These are phyloP conservation scores for Delphinella strobiligena DNA, from an alignment of 2,329 filamentous ascomycete species.

Conservation along the genomic window DNA sequence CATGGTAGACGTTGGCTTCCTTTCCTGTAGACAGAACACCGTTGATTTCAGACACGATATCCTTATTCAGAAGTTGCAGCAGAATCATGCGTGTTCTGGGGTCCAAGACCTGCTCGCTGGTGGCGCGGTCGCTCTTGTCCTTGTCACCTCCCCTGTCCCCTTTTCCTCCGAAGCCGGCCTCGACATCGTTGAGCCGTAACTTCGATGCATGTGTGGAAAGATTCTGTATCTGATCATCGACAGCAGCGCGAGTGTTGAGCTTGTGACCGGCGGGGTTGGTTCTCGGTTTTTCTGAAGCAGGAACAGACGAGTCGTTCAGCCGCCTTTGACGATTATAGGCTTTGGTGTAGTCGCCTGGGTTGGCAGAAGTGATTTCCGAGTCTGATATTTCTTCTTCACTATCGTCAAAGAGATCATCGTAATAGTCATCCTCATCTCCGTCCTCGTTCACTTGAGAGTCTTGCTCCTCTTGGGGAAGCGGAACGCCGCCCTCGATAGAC, in stretches of 20 bases:
- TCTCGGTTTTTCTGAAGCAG: constrained; percentile 47
- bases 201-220: constrained; percentile 76
- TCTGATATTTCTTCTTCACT: constrained; percentile 51
- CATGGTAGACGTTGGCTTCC: constrained; percentile 96
- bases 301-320: constrained; percentile 42
- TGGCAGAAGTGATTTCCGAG: constrained; percentile 43
- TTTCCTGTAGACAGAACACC: constrained; percentile 94
- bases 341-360: constrained; percentile 63
- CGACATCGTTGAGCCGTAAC: constrained; percentile 60
- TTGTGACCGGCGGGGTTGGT: constrained; percentile 55
- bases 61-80: constrained; percentile 88
- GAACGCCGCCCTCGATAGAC: neutral
- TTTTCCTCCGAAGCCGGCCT: constrained; percentile 40
- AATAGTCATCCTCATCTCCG: constrained; percentile 46
- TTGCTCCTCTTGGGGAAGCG: neutral
- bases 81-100: constrained; percentile 90
- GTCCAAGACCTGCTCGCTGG: constrained; percentile 88
- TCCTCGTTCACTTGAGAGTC: neutral
- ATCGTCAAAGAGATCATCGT: constrained; percentile 42
- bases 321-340: constrained; percentile 76
- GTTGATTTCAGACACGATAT: constrained; percentile 80
- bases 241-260: constrained; percentile 66
- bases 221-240: constrained; percentile 82
- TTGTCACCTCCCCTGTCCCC: constrained; percentile 47
- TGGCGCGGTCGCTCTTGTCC: constrained; percentile 88